phyloP scores from a whole-genome alignment of 306 rosid genomes.

The Hippophae rhamnoides region DNA sequence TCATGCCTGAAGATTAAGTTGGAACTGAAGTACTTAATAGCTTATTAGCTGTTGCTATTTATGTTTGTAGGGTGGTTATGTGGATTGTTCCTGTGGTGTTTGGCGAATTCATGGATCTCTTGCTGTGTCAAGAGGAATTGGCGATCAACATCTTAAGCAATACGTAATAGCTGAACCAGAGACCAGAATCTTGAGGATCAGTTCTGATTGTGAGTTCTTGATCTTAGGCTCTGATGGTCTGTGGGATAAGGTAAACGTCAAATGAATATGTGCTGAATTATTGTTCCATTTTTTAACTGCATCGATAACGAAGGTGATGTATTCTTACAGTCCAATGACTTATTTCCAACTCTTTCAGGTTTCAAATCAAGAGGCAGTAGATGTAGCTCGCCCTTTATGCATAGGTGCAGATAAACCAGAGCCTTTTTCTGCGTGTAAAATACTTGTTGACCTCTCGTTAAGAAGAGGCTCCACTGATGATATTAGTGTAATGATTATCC shows the following conservation, averaged over 20 bases:
- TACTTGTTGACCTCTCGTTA: constrained; percentile 28
- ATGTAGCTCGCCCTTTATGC: constrained; percentile 30
- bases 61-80: constrained; percentile 38
- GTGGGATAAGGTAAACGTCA: constrained; percentile 40
- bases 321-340: neutral
- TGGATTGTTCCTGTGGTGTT: constrained; percentile 29
- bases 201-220: constrained; percentile 34
- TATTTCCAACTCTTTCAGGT: constrained; percentile 19
- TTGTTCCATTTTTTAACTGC: neutral
- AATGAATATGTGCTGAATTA: neutral
- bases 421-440: constrained; percentile 34
- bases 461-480: constrained; percentile 42
- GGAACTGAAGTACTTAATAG: neutral
- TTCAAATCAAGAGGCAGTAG: constrained; percentile 41
- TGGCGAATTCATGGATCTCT: constrained; percentile 54
- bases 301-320: neutral
- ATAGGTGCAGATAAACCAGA: constrained; percentile 22
- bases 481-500: constrained; percentile 38
- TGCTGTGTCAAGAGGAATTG: constrained; percentile 46
- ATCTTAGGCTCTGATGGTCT: constrained; percentile 51
- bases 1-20: neutral
- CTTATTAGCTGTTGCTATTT: constrained; percentile 1
- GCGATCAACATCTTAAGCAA: constrained; percentile 37
- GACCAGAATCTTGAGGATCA: constrained; percentile 26
- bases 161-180: constrained; percentile 50